phyloP scores from a whole-genome alignment of 129 eudicot species.

The Smallanthus sonchifolius region DNA sequence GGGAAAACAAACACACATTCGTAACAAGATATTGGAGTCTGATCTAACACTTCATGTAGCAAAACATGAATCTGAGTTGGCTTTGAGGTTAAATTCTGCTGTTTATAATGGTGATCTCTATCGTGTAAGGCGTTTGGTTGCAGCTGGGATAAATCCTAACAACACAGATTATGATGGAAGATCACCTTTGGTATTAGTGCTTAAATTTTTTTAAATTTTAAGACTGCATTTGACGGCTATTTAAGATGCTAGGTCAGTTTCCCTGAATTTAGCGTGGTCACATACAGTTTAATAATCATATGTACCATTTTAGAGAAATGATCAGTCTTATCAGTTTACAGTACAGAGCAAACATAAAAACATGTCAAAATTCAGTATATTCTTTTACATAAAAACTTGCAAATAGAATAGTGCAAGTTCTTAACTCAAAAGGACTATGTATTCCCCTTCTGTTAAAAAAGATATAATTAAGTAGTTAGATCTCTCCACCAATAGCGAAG shows the following conservation, averaged over 20 bases:
- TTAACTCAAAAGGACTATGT: too few relatives aligned
- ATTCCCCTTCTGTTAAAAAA: too few relatives aligned
- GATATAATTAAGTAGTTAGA: too few relatives aligned
- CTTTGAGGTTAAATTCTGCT: slow-evolving; percentile 55
- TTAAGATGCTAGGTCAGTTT: background rate
- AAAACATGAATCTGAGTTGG: slow-evolving; percentile 56
- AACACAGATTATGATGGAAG: slow-evolving; percentile 66
- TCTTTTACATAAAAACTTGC: background rate
- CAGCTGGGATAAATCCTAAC: slow-evolving; percentile 61
- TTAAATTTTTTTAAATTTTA: background rate
- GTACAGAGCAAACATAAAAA: background rate
- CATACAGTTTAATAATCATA: background rate
- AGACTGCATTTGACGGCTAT: background rate
- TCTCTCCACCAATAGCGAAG: too few relatives aligned
- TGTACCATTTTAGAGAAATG: background rate
- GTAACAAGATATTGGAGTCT: slow-evolving; percentile 49
- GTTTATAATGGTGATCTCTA: slow-evolving; percentile 48
- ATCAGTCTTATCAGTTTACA: background rate
- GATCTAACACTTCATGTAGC: slow-evolving; percentile 46
- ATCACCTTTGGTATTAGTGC: slow-evolving; percentile 54
- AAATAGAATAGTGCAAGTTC: too few relatives aligned
- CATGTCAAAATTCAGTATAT: background rate
- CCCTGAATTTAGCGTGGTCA: background rate
- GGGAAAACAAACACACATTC: slow-evolving; percentile 46
- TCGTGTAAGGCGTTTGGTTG: slow-evolving; percentile 46